phyloP scores from a whole-genome alignment of 352 stramenopile genomes.

The Phytopythium aichiense region DNA sequence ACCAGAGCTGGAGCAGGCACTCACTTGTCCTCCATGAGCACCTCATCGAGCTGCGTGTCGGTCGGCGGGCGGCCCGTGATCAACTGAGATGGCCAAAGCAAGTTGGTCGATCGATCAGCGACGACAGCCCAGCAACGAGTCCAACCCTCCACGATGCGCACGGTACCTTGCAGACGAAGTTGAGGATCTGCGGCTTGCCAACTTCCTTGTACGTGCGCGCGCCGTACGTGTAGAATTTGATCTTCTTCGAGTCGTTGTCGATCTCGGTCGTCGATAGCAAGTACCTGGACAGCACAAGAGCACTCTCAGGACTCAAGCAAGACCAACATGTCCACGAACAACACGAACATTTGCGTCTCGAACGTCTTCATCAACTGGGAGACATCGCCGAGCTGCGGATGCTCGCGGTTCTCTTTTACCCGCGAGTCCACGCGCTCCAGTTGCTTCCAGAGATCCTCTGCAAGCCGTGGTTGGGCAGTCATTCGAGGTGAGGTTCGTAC shows the following conservation, averaged over 20 bases:
- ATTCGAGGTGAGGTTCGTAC: neutral
- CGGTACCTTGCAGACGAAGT: constrained; percentile 84
- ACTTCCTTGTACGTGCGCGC: constrained; percentile 67
- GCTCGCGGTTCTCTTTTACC: constrained; percentile 55
- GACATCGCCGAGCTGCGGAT: constrained; percentile 70
- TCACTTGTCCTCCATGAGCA: constrained; percentile 56
- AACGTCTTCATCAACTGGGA: constrained; percentile 71
- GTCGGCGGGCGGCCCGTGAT: constrained; percentile 62
- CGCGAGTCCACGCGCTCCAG: constrained; percentile 53
- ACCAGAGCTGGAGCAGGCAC: neutral
- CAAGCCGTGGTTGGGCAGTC: neutral
- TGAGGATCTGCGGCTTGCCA: constrained; percentile 83
- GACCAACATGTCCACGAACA: neutral
- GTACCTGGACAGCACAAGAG: constrained; percentile 33
- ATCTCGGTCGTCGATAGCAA: constrained; percentile 63
- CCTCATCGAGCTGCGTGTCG: constrained; percentile 65
- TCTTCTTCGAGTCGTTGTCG: constrained; percentile 71
- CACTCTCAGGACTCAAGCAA: neutral
- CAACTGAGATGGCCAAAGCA: constrained; percentile 26
- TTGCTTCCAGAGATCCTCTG: constrained; percentile 81
- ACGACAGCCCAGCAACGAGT: neutral
- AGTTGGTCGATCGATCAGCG: neutral
- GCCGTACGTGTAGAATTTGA: constrained; percentile 72
- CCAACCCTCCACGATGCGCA: neutral
- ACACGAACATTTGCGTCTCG: constrained; percentile 69